Evolutionary conservation across 1,139 yeast species (phyloP), one percentile per base, ranked within the genome.

Genomic region (Yamadazyma kanchanaburiensis): DNA sequence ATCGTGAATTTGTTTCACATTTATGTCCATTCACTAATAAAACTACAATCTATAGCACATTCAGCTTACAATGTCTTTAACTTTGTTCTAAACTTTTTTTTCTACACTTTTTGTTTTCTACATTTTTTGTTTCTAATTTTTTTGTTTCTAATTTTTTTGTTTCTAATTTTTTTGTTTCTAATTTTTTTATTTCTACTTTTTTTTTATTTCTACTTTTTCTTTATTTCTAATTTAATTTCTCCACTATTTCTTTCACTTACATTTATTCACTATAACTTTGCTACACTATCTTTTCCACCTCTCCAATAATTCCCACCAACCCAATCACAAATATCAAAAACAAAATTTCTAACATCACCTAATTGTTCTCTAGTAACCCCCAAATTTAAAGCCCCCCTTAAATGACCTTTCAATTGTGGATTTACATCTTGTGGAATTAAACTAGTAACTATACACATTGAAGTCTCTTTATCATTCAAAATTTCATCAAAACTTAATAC

Each of bases 371-470:
- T 52, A 3, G 84, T 64, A 7, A 85, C 85, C 0, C 96, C 95
- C 23, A 80, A 74, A 48, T 87, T 87, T 32, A 80, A 37, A 0
- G 95, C 96, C 0, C 96, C 96, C 49, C 71, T 76, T 39, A 88
- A 66, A 51, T 88, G 96, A 0, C 96, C 96, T 57, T 86, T 86
- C 42, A 88, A 66, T 49, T 88, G 96, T 0, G 96, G 95, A 44
- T 84, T 86, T n/a, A 88, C 96, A 53, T 88, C 95, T 51, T 86
- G 96, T 0, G 96, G 96, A 10, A 88, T 80, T 46, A 89, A 68
- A 38, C 89, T 72, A 1, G 94, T 82, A 18, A 88, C 76, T 4
- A 88, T 77, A 26, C 87, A 81, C 45, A 86, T 54, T 22, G 91
- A 79, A 0, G 96, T 82, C 40, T 87, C 95, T 39, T 65, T 69